A percentile compares a stretch with the other conserved stretches of the same genome.
These are phyloP conservation scores for Dothistroma pini DNA, from an alignment of 2,329 filamentous ascomycete species.

Conservation along the genomic window DNA sequence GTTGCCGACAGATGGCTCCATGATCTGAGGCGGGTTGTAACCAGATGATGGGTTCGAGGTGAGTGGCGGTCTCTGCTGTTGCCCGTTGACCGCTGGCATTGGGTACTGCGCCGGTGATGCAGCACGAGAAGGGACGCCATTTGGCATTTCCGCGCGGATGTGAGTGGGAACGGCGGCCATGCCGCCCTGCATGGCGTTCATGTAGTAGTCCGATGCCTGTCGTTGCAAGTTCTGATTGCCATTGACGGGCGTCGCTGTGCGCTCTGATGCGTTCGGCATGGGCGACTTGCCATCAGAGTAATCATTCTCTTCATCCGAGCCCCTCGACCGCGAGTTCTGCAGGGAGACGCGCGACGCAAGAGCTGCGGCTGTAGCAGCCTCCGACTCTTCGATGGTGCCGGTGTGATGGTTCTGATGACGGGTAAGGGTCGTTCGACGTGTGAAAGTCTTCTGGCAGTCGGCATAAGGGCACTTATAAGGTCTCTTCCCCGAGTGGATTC, in stretches of 20 bases:
- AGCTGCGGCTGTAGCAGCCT: constrained; percentile 80
- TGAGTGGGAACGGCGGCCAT: constrained; percentile 65
- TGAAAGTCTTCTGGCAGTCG: constrained; percentile 98
- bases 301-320: constrained; percentile 65
- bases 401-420: constrained; percentile 95
- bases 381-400: constrained; percentile 90
- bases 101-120: constrained; percentile 58
- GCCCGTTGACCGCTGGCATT: constrained; percentile 51
- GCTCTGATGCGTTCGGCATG: constrained; percentile 74
- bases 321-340: constrained; percentile 49
- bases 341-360: constrained; percentile 57
- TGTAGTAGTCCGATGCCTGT: constrained; percentile 68
- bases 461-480: constrained; percentile 98
- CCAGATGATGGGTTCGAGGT: constrained; percentile 73
- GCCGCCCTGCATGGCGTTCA: constrained; percentile 63
- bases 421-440: constrained; percentile 87
- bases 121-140: constrained; percentile 57
- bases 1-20: constrained; percentile 75
- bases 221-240: constrained; percentile 66
- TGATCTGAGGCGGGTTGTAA: constrained; percentile 77
- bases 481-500: constrained; percentile 91
- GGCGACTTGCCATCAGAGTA: constrained; percentile 70
- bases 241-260: constrained; percentile 71
- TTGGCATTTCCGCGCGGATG: constrained; percentile 69
- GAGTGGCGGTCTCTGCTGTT: constrained; percentile 53